These are phyloP conservation scores for Yamadazyma kitorensis DNA, from an alignment of 805 yeast species.

Conservation along the genomic window DNA sequence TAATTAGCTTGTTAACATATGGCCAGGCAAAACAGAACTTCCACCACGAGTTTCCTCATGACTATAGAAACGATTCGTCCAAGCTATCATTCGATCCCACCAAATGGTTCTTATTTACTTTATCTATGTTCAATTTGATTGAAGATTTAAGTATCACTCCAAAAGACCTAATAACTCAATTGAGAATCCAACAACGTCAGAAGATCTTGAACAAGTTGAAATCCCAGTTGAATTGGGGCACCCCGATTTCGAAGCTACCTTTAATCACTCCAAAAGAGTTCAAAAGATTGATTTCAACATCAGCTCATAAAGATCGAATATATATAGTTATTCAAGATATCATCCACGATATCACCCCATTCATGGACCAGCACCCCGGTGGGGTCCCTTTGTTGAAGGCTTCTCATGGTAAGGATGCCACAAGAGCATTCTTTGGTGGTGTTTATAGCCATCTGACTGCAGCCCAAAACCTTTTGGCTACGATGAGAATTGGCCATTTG, in stretches of 20 bases:
- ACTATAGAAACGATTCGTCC: slow-evolving; percentile 72
- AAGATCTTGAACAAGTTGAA: slow-evolving; percentile 73
- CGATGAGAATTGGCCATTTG: slow-evolving; percentile 88
- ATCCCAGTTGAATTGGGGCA: slow-evolving; percentile 86
- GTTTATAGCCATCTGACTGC: slow-evolving; percentile 93
- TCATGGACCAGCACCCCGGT: slow-evolving; percentile 91
- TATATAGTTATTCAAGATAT: slow-evolving; percentile 85
- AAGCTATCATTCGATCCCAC: slow-evolving; percentile 85
- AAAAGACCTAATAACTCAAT: slow-evolving; percentile 63
- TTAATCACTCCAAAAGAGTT: slow-evolving; percentile 50
- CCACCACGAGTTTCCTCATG: slow-evolving; percentile 94
- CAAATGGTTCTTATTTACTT: slow-evolving; percentile 62
- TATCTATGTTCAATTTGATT: slow-evolving; percentile 56
- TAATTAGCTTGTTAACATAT: slow-evolving; percentile 63
- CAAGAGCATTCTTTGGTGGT: slow-evolving; percentile 92
- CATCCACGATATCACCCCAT: slow-evolving; percentile 90
- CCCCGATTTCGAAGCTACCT: slow-evolving; percentile 86
- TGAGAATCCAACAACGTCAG: slow-evolving; percentile 66
- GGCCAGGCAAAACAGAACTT: slow-evolving; percentile 94
- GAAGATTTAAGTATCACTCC: slow-evolving; percentile 60
- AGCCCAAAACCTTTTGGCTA: slow-evolving; percentile 84
- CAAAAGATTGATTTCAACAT: slow-evolving; percentile 33
- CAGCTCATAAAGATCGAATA: slow-evolving; percentile 46
- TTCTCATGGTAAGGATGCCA: slow-evolving; percentile 90
- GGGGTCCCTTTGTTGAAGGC: slow-evolving; percentile 76